Base-by-base conservation (phyloP, 2,329 filamentous ascomycete genomes). In the Xylariomycetidae sp. region DNA sequence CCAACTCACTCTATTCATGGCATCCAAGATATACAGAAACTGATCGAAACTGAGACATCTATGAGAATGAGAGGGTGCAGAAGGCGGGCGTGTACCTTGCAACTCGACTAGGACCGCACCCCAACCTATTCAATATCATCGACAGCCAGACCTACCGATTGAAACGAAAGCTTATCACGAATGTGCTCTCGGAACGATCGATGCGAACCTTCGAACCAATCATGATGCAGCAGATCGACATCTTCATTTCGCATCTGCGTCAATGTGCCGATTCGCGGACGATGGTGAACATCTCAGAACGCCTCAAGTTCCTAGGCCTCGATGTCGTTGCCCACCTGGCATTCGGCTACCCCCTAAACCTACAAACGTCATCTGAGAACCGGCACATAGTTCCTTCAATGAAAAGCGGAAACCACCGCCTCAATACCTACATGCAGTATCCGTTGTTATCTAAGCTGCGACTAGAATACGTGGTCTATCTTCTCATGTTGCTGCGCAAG, bases 171-270 rank as follows among this genome's bases (percentile, higher is more conserved):
- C 6, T 41, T 4, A 26, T 43, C 5, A 34, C 27, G 2, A 34
- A 34, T 2, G 36, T 27, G 5, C 22, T 53, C 5, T 37, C 28
- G 1, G 42, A 45, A 7, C 27, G 37, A 13, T 27, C 44, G 1
- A 39, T 50, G 19, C 34, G 41, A 5, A 25, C 19, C 2, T 51
- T 51, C 26, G 46, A 50, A 35, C 48, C 50, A 0, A 41, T 25
- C 3, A 47, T 50, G 37, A 4, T 33, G 4, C 12, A 38, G 16
- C 33, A 49, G 9, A 34, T 50, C 7, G 37, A 46, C 12, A 34
- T 41, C 9, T 48, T 44, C 23, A 31, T 34, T 3, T 4, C 34
- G 4, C 26, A 33, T 7, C 27, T 42, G 6, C 10, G 12, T 1
- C 8, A 23, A 23, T 23, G 8, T 8, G n/a, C 18, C 2, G 10